phyloP scores from a whole-genome alignment of 129 eudicot species.

The Deinandra increscens region DNA sequence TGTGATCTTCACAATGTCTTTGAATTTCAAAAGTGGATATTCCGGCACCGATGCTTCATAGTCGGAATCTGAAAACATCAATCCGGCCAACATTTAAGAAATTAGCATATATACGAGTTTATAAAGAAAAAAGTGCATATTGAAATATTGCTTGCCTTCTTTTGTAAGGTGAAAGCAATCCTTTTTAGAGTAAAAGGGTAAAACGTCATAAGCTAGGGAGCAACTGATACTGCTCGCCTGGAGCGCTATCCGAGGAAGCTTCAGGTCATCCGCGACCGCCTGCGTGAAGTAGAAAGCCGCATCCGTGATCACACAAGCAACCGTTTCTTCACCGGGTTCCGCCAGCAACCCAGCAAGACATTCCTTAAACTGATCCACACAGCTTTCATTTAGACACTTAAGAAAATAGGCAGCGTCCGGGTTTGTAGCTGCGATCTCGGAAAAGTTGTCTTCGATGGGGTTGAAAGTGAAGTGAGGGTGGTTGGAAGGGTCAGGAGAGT shows the following conservation, averaged over 20 bases:
- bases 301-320: conserved; percentile 44
- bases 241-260: conserved; percentile 37
- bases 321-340: conserved; percentile 19
- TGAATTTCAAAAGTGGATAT: conserved; percentile 28
- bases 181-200: conserved; percentile 19
- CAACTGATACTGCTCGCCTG: conserved; percentile 35
- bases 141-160: conserved; percentile 17
- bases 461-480: conserved; percentile 46
- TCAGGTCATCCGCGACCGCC: conserved; percentile 33
- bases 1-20: conserved; percentile 28
- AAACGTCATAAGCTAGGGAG: conserved; percentile 16
- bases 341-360: conserved; percentile 20
- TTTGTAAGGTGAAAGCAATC: conserved; percentile 23
- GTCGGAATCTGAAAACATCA: not conserved
- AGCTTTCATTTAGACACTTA: not conserved
- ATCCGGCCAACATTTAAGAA: not conserved
- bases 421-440: not conserved
- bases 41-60: conserved; percentile 32
- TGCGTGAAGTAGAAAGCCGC: conserved; percentile 32
- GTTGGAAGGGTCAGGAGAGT: conserved; percentile 29
- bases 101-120: not conserved
- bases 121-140: too few relatives aligned
- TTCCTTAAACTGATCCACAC: conserved; percentile 34
- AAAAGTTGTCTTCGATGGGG: conserved; percentile 31
- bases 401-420: conserved; percentile 6